Evolutionary conservation across 331 rosid genomes (phyloP).

Genomic region (Stylosanthes scabra): DNA sequence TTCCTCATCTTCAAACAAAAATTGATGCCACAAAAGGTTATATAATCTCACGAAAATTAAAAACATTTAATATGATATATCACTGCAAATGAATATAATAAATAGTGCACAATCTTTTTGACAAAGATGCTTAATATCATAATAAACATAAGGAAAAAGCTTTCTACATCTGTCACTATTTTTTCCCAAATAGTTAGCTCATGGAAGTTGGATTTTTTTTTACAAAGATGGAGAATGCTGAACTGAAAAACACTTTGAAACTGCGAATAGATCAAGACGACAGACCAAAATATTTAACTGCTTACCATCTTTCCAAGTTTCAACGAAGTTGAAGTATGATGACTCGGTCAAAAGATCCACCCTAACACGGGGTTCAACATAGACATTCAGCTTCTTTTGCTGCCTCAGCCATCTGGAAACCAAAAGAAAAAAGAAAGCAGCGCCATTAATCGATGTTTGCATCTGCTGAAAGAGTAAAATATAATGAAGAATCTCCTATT

Average conservation of each 20-base stretch:
- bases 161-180: background rate
- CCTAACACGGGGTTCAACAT: conserved; percentile 88
- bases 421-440: conserved; percentile 21
- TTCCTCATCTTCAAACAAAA: conserved; percentile 66
- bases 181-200: conserved; percentile 8
- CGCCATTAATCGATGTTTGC: conserved; percentile 11
- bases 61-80: background rate
- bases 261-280: background rate
- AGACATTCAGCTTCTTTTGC: conserved; percentile 67
- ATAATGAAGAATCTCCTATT: conserved; percentile 13
- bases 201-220: background rate
- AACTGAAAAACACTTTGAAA: background rate
- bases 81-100: background rate
- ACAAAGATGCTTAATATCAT: background rate
- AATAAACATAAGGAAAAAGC: background rate
- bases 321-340: conserved; percentile 70
- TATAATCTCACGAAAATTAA: conserved; percentile 7
- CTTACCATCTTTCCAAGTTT: conserved; percentile 92
- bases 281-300: conserved; percentile 26
- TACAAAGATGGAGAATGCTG: conserved; percentile 3
- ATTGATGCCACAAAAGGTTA: conserved; percentile 5
- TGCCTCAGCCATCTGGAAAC: conserved; percentile 86
- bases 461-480: conserved; percentile 20
- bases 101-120: conserved; percentile 17
- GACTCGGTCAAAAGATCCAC: conserved; percentile 78